Percentiles rank a stretch among this genome's conserved stretches.
phyloP scores from a whole-genome alignment of 768 basidiomycete species.

The Trametes elegans region DNA sequence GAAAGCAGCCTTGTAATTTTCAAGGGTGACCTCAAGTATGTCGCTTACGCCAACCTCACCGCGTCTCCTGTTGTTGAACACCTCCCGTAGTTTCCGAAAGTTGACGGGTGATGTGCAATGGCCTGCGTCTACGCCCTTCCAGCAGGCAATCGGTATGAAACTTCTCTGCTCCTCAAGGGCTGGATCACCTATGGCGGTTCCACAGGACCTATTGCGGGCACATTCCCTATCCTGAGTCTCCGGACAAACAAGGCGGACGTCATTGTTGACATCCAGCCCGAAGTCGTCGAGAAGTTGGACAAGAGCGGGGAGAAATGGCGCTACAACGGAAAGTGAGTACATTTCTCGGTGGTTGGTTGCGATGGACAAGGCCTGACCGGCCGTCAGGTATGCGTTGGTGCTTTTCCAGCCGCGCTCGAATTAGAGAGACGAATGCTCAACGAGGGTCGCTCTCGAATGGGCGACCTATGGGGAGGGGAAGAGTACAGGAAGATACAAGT shows the following conservation, averaged over 20 bases:
- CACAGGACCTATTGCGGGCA: conserved; percentile 73
- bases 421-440: neutral
- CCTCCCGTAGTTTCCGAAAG: conserved; percentile 71
- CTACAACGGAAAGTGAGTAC: conserved; percentile 69
- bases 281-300: conserved; percentile 68
- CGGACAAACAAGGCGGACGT: conserved; percentile 97
- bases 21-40: conserved; percentile 93
- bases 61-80: neutral
- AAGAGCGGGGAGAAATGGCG: conserved; percentile 69
- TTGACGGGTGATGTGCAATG: conserved; percentile 89
- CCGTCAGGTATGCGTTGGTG: conserved; percentile 30
- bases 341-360: too few species aligned
- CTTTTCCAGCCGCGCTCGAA: conserved; percentile 22
- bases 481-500: neutral
- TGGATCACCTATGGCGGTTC: neutral
- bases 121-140: conserved; percentile 79
- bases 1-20: conserved; percentile 74
- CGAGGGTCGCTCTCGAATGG: too few species aligned
- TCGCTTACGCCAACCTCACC: neutral
- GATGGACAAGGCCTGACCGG: neutral
- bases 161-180: neutral
- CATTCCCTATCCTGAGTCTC: conserved; percentile 80
- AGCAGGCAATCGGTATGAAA: conserved; percentile 61
- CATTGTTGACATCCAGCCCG: conserved; percentile 74
- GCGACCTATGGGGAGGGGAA: too few species aligned